Percentiles rank a stretch among this genome's conserved stretches.
Evolutionary conservation across 805 yeast genomes (phyloP).

Genomic region (Wickerhamomyces strasburgensis): DNA sequence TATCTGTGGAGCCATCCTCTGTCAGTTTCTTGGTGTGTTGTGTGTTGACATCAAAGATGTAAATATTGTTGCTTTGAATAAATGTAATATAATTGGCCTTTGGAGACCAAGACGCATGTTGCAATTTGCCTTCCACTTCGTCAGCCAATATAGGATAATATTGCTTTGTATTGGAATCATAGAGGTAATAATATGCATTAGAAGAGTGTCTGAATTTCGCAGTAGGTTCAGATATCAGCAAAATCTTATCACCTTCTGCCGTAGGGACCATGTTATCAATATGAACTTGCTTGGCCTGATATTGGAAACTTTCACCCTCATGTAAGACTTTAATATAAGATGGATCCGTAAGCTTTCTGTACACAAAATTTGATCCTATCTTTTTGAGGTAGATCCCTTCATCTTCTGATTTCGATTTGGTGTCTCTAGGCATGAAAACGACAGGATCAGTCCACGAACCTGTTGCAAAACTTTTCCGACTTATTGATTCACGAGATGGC

Average conservation of each 20-base stretch:
- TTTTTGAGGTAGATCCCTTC: slow-evolving; percentile 38
- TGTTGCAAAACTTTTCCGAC: slow-evolving; percentile 1
- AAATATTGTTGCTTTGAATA: slow-evolving; percentile 53
- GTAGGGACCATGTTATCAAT: slow-evolving; percentile 42
- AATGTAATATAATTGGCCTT: slow-evolving; percentile 49
- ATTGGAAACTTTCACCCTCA: slow-evolving; percentile 32
- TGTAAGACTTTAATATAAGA: slow-evolving; percentile 21
- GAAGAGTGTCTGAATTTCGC: slow-evolving; percentile 69
- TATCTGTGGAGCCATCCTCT: slow-evolving; percentile 44
- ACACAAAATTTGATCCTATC: slow-evolving; percentile 18
- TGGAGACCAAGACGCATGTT: slow-evolving; percentile 60
- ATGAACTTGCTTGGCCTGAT: slow-evolving; percentile 33
- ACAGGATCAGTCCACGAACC: slow-evolving; percentile 11
- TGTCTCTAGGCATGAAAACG: slow-evolving; percentile 25
- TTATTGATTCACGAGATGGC: slow-evolving; percentile 11
- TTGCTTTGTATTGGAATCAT: slow-evolving; percentile 38
- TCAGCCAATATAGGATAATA: slow-evolving; percentile 29
- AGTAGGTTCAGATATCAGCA: slow-evolving; percentile 48
- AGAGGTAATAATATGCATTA: slow-evolving; percentile 55
- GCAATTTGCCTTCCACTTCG: slow-evolving; percentile 23
- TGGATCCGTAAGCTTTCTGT: slow-evolving; percentile 29
- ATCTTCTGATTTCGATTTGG: slow-evolving; percentile 30
- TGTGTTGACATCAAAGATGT: slow-evolving; percentile 34
- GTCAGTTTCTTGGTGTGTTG: slow-evolving; percentile 21
- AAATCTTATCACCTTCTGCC: slow-evolving; percentile 40